Evolutionary conservation across 2,329 filamentous ascomycete species (phyloP).

Genomic region (Clarireedia monteithiana): DNA sequence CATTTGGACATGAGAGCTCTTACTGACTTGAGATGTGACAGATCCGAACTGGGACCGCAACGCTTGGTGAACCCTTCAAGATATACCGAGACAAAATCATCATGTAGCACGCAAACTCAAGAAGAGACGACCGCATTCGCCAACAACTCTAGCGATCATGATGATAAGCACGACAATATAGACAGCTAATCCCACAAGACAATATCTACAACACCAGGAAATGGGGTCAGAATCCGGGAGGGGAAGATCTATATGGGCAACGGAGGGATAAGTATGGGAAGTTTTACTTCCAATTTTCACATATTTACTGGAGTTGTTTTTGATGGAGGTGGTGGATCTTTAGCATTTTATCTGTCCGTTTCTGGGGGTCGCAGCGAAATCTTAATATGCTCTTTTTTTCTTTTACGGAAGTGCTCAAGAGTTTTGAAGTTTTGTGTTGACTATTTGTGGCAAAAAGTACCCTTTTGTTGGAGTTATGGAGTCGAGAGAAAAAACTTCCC

Average conservation of each 20-base stretch:
- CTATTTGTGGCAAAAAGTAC: neutral
- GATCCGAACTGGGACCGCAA: constrained; percentile 88
- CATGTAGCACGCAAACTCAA: constrained; percentile 35
- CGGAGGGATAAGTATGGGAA: too few species aligned
- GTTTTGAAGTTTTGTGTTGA: neutral
- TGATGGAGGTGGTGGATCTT: too few species aligned
- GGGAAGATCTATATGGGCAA: neutral
- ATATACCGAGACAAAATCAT: constrained; percentile 18
- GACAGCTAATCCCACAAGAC: neutral
- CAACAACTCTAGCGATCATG: neutral
- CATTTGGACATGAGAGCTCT: neutral
- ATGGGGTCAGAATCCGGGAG: neutral
- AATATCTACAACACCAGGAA: neutral
- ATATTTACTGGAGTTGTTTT: neutral
- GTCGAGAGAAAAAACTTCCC: too few species aligned
- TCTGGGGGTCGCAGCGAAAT: constrained; percentile 5
- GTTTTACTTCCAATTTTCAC: neutral
- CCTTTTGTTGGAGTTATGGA: neutral
- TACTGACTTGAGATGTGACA: constrained; percentile 28
- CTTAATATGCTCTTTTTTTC: neutral
- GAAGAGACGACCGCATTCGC: constrained; percentile 31
- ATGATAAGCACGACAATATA: neutral
- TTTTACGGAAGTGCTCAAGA: neutral
- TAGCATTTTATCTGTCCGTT: neutral
- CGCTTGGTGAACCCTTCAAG: constrained; percentile 57